Conservation (phyloP, 2,329 filamentous ascomycete species). For the Dendryphion nanum region DNA sequence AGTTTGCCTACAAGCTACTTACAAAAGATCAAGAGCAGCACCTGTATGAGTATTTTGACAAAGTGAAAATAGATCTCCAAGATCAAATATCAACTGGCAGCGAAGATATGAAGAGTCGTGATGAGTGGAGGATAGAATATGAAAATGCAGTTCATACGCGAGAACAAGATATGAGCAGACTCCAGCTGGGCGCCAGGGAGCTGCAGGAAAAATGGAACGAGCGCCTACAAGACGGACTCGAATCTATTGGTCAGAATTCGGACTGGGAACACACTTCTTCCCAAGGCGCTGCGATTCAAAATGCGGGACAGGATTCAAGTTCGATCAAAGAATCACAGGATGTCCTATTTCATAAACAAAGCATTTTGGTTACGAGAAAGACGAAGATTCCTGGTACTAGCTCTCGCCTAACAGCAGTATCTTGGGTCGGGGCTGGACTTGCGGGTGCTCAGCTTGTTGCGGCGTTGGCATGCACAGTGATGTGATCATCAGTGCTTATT, state of each 20-base stretch:
- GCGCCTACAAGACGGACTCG: background rate
- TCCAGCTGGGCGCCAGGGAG: background rate
- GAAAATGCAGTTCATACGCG: background rate
- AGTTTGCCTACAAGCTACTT: slow-evolving; percentile 1
- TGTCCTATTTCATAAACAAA: background rate
- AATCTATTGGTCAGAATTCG: too few species aligned
- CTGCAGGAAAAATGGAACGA: background rate
- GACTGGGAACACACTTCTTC: too few species aligned
- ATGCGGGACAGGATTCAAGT: background rate
- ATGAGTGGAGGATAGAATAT: background rate
- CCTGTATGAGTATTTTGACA: slow-evolving; percentile 1
- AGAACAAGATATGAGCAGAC: background rate
- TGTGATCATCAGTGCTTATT: slow-evolving; percentile 4
- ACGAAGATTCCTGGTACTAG: background rate
- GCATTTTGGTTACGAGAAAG: background rate
- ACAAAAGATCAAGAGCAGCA: background rate
- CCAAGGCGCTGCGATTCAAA: background rate
- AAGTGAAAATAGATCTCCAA: background rate
- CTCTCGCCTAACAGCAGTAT: background rate
- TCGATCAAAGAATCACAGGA: background rate
- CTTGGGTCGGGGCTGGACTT: slow-evolving; percentile 5
- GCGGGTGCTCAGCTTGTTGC: slow-evolving; percentile 12
- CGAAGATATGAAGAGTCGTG: background rate
- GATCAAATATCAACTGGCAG: background rate
- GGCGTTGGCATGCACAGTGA: slow-evolving; percentile 13